These are phyloP conservation scores for Neonectria punicea DNA, from an alignment of 2,329 filamentous ascomycete genomes.

Conservation along the genomic window DNA sequence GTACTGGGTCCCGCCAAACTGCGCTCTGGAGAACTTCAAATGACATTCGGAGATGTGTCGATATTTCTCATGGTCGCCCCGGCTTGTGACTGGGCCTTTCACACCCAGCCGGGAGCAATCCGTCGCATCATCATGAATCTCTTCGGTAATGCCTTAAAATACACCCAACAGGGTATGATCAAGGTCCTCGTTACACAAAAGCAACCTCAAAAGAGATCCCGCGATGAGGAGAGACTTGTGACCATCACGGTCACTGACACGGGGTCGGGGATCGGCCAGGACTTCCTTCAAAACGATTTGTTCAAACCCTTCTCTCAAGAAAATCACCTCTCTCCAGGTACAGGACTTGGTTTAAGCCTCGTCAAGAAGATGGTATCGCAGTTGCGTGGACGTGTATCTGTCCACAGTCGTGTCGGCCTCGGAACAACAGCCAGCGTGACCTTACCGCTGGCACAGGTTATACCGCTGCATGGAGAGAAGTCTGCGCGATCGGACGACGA, in stretches of 20 bases:
- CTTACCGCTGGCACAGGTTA: neutral
- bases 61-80: constrained; percentile 53
- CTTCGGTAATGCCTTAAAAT: constrained; percentile 71
- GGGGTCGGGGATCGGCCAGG: constrained; percentile 71
- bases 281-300: constrained; percentile 70
- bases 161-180: constrained; percentile 56
- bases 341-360: constrained; percentile 73
- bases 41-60: constrained; percentile 34
- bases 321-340: constrained; percentile 67
- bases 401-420: constrained; percentile 56
- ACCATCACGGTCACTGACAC: constrained; percentile 68
- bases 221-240: constrained; percentile 25
- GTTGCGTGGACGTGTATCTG: constrained; percentile 67
- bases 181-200: constrained; percentile 42
- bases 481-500: neutral
- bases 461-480: neutral
- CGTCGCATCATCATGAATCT: constrained; percentile 70
- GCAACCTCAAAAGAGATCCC: neutral
- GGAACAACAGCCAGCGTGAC: constrained; percentile 50
- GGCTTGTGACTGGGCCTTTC: constrained; percentile 61
- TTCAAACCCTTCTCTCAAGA: constrained; percentile 75
- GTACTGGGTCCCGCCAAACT: constrained; percentile 2
- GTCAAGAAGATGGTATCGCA: constrained; percentile 70
- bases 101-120: constrained; percentile 62
- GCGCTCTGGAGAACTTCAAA: neutral